Evolutionary conservation across 371 early-diverging fungal genomes (phyloP).

Genomic region (Mucor piriformis): DNA sequence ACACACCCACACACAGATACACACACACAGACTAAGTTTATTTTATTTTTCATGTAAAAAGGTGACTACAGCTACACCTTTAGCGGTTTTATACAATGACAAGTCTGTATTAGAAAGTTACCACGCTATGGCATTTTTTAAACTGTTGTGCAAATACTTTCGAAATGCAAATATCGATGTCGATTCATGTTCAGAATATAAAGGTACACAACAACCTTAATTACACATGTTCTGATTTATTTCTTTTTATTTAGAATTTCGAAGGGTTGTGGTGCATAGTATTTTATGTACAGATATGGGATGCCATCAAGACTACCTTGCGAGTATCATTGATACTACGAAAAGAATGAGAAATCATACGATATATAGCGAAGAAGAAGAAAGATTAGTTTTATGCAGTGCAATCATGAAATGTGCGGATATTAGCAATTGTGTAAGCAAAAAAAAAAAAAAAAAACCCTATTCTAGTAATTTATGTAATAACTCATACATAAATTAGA

Average conservation of each 20-base stretch:
- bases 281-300: constrained; percentile 86
- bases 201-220: constrained; percentile 26
- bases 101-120: constrained; percentile 91
- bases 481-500: constrained; percentile 25
- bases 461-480: background rate
- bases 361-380: background rate
- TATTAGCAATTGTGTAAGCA: constrained; percentile 69
- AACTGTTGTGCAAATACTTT: constrained; percentile 69
- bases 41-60: constrained; percentile 8
- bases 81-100: constrained; percentile 91
- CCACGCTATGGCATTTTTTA: constrained; percentile 85
- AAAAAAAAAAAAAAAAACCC: too few species aligned
- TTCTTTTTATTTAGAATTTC: constrained; percentile 51
- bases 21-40: background rate
- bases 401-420: constrained; percentile 85
- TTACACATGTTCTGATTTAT: background rate
- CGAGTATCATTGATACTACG: constrained; percentile 39
- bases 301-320: constrained; percentile 73
- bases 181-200: constrained; percentile 26
- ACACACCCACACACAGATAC: background rate
- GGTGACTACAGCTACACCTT: constrained; percentile 74
- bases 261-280: constrained; percentile 64
- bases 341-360: background rate
- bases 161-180: constrained; percentile 39
- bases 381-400: constrained; percentile 56